Conservation (phyloP, 768 basidiomycete species). For the Psilocybe azurescens region DNA sequence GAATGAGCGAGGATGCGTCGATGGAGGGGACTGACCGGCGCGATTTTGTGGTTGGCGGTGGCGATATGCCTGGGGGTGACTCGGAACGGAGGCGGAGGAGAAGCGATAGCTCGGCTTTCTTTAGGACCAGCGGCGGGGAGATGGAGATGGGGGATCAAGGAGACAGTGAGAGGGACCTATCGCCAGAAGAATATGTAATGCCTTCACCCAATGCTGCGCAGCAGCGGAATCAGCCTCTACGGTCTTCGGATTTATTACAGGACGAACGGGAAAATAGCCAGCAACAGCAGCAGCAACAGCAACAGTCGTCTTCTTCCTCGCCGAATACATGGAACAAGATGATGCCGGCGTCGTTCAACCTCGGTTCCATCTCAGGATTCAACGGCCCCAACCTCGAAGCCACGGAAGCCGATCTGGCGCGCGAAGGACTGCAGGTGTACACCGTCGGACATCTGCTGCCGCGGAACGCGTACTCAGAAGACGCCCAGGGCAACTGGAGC, state of each 20-base stretch:
- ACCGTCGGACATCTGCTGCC: slow-evolving; percentile 82
- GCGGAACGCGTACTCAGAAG: slow-evolving; percentile 40
- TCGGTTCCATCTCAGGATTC: slow-evolving; percentile 2
- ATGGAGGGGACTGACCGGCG: too few species aligned
- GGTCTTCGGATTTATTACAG: neutral
- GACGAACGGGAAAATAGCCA: neutral
- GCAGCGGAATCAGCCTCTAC: neutral
- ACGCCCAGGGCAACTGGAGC: slow-evolving; percentile 65
- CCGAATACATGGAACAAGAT: slow-evolving; percentile 22
- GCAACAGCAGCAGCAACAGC: slow-evolving; percentile 7
- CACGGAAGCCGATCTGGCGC: slow-evolving; percentile 33
- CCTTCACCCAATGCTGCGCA: neutral
- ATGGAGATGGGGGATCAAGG: neutral
- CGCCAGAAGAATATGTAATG: slow-evolving; percentile 17
- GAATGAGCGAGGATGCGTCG: too few species aligned
- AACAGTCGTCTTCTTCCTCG: slow-evolving; percentile 4
- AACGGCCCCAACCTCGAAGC: neutral
- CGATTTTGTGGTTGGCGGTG: slow-evolving; percentile 5
- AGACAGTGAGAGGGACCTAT: neutral
- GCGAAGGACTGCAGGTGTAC: slow-evolving; percentile 79
- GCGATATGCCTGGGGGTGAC: neutral
- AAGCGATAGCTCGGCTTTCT: slow-evolving; percentile 6
- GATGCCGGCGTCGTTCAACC: slow-evolving; percentile 11
- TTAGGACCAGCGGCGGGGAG: neutral
- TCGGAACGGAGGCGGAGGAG: slow-evolving; percentile 1